phyloP scores from a whole-genome alignment of 202 grass and related monocot species.

The Eragrostis tef region DNA sequence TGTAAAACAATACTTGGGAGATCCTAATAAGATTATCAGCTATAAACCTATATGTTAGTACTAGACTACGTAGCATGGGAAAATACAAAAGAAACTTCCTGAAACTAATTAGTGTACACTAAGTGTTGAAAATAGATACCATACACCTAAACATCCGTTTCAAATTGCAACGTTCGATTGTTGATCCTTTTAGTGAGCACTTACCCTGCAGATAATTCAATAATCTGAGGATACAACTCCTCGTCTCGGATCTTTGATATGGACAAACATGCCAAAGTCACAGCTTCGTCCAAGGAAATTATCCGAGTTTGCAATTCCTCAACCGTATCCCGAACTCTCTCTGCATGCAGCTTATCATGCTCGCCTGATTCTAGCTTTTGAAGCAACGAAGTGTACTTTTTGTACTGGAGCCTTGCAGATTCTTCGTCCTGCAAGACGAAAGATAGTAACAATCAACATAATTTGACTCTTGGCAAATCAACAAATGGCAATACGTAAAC shows the following conservation, averaged over 20 bases:
- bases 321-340: slow-evolving; percentile 71
- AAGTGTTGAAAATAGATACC: slow-evolving; percentile 39
- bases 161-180: slow-evolving; percentile 36
- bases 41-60: slow-evolving; percentile 32
- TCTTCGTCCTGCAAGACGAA: slow-evolving; percentile 75
- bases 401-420: slow-evolving; percentile 74
- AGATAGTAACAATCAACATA: slow-evolving; percentile 36
- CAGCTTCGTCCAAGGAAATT: slow-evolving; percentile 82
- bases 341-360: slow-evolving; percentile 70
- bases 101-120: slow-evolving; percentile 16
- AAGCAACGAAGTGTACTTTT: slow-evolving; percentile 58
- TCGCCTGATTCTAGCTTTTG: slow-evolving; percentile 78
- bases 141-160: background rate
- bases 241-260: slow-evolving; percentile 90
- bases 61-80: background rate
- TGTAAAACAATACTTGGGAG: slow-evolving; percentile 6
- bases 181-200: slow-evolving; percentile 32
- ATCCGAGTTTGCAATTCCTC: slow-evolving; percentile 75
- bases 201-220: slow-evolving; percentile 89
- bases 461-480: slow-evolving; percentile 1
- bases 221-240: slow-evolving; percentile 92
- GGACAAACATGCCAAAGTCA: slow-evolving; percentile 63
- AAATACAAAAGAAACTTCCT: background rate
- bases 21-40: slow-evolving; percentile 11
- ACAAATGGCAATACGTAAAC: slow-evolving; percentile 18